Conservation (phyloP, 768 basidiomycete species). For the Clitopilus hobsonii region DNA sequence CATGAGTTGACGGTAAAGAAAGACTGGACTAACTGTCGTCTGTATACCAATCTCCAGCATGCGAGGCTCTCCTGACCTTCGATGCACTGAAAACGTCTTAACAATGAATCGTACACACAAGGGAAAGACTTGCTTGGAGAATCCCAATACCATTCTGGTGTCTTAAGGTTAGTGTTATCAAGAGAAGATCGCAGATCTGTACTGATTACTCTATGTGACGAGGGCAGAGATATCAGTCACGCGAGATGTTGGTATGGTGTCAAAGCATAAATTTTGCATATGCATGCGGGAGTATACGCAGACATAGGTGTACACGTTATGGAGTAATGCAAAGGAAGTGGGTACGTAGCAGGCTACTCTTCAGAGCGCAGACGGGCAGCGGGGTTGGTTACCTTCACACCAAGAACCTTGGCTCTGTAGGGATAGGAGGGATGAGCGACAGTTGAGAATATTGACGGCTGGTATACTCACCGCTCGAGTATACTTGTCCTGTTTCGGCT, state of each 20-base stretch:
- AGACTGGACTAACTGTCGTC: constrained; percentile 45
- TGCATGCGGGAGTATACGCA: constrained; percentile 40
- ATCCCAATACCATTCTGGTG: constrained; percentile 13
- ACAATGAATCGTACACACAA: background rate
- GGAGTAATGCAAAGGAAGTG: constrained; percentile 31
- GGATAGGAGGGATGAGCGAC: constrained; percentile 5
- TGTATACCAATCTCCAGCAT: constrained; percentile 92
- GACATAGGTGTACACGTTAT: constrained; percentile 53
- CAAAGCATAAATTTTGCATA: constrained; percentile 12
- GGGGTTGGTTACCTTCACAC: constrained; percentile 92
- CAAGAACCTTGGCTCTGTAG: constrained; percentile 73
- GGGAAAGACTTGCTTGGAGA: constrained; percentile 13
- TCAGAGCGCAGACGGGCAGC: constrained; percentile 92
- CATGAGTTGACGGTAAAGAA: constrained; percentile 7
- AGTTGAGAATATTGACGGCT: constrained; percentile 10
- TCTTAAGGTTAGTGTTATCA: background rate
- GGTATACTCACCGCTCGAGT: constrained; percentile 65
- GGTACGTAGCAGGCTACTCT: constrained; percentile 54
- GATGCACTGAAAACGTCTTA: constrained; percentile 4
- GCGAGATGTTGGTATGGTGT: background rate
- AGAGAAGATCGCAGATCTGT: background rate
- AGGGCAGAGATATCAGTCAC: background rate
- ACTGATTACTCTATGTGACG: background rate
- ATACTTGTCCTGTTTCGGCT: constrained; percentile 92
- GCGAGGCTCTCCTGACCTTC: constrained; percentile 54